Percentiles rank a stretch among this genome's conserved stretches.
Conservation (phyloP, 2,329 filamentous ascomycete species). For the Trichoderma simmonsii region DNA sequence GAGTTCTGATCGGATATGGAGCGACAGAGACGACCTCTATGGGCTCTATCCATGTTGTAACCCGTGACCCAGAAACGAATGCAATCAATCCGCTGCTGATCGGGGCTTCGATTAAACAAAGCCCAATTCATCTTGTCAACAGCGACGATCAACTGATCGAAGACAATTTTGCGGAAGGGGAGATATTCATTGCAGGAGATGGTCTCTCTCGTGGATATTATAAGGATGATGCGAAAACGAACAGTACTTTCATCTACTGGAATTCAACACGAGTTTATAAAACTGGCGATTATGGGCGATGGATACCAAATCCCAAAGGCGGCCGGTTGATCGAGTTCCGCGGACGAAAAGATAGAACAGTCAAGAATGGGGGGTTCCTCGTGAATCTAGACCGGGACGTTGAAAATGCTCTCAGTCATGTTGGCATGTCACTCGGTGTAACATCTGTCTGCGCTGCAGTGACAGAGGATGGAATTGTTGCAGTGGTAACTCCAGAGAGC, state of each 20-base stretch:
- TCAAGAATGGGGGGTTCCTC: constrained; percentile 15
- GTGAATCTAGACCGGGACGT: constrained; percentile 17
- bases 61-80: neutral
- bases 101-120: neutral
- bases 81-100: constrained; percentile 1
- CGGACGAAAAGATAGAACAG: constrained; percentile 14
- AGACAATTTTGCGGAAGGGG: constrained; percentile 1
- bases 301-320: neutral
- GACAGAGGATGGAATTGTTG: constrained; percentile 14
- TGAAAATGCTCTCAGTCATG: constrained; percentile 1
- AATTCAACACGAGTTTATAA: neutral
- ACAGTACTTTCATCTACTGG: neutral
- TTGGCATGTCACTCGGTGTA: neutral
- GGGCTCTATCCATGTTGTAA: constrained; percentile 6
- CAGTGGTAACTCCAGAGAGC: constrained; percentile 10
- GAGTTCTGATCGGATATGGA: constrained; percentile 11
- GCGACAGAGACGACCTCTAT: constrained; percentile 14
- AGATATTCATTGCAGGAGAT: constrained; percentile 12
- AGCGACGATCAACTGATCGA: neutral
- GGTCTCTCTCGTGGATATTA: constrained; percentile 13
- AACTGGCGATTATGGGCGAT: constrained; percentile 13
- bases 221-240: neutral
- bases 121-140: neutral
- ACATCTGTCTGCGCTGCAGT: neutral
- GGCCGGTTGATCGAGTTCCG: constrained; percentile 14